These are phyloP conservation scores for Malassezia dermatis DNA, from an alignment of 1,284 basidiomycete species.

Conservation along the genomic window DNA sequence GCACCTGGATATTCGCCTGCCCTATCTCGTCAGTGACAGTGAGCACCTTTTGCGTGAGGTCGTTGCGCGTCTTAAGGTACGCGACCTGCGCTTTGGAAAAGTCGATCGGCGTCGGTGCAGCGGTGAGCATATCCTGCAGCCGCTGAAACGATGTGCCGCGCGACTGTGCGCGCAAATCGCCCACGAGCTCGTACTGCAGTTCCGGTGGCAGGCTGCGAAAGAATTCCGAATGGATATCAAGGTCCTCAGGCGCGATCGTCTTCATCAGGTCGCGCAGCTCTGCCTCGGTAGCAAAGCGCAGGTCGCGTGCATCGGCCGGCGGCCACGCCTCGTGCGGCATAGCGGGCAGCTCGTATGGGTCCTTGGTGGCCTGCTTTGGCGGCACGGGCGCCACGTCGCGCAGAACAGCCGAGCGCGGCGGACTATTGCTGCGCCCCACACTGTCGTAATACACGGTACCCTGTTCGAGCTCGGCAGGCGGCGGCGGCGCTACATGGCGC, in stretches of 20 bases:
- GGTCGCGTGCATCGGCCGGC: slow-evolving; percentile 26
- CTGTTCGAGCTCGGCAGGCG: slow-evolving; percentile 27
- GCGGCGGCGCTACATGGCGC: slow-evolving; percentile 53
- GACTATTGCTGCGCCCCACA: slow-evolving; percentile 12
- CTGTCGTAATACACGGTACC: slow-evolving; percentile 51
- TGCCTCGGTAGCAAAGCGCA: slow-evolving; percentile 43
- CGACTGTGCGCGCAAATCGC: slow-evolving; percentile 83
- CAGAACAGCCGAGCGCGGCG: background rate
- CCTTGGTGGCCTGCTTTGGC: slow-evolving; percentile 18
- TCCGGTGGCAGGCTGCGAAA: slow-evolving; percentile 88
- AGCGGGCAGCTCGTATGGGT: slow-evolving; percentile 43
- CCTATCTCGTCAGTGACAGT: slow-evolving; percentile 85
- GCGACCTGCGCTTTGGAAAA: slow-evolving; percentile 76
- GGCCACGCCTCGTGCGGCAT: slow-evolving; percentile 29
- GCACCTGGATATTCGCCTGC: slow-evolving; percentile 68
- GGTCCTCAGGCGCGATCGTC: slow-evolving; percentile 38
- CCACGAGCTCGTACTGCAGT: slow-evolving; percentile 95
- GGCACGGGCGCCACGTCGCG: background rate
- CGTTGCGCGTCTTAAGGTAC: slow-evolving; percentile 76
- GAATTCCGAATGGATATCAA: slow-evolving; percentile 39
- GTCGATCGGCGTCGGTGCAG: slow-evolving; percentile 73
- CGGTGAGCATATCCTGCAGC: slow-evolving; percentile 76
- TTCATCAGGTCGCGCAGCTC: slow-evolving; percentile 39
- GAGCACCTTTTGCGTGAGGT: slow-evolving; percentile 86
- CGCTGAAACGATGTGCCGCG: slow-evolving; percentile 85